phyloP scores from a whole-genome alignment of 2,329 filamentous ascomycete species.

The Pseudonectria buxi region DNA sequence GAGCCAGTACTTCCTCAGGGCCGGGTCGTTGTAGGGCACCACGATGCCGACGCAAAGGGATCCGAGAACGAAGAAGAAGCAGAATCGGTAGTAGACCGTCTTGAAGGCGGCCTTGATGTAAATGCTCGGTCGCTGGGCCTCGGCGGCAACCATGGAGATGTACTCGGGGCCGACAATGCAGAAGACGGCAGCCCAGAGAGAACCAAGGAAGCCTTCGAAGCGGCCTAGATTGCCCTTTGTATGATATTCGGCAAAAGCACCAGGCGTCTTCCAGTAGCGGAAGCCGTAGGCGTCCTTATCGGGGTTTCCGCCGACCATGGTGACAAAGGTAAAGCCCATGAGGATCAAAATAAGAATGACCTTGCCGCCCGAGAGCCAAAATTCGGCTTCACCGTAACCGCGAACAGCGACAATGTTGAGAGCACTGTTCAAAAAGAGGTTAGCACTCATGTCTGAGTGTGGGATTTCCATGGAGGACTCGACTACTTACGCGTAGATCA shows the following conservation, averaged over 20 bases:
- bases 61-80: conserved; percentile 64
- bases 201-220: conserved; percentile 64
- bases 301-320: conserved; percentile 73
- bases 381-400: conserved; percentile 66
- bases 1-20: conserved; percentile 45
- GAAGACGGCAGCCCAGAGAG: conserved; percentile 58
- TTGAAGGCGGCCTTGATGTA: conserved; percentile 65
- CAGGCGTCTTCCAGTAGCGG: conserved; percentile 51
- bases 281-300: conserved; percentile 63
- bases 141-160: conserved; percentile 62
- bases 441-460: no score
- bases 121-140: conserved; percentile 56
- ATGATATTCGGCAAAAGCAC: conserved; percentile 45
- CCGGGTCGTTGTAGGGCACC: conserved; percentile 56
- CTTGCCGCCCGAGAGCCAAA: conserved; percentile 58
- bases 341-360: conserved; percentile 60
- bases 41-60: conserved; percentile 60
- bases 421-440: conserved; percentile 26
- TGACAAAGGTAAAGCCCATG: conserved; percentile 70
- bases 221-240: conserved; percentile 55
- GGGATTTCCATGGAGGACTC: not conserved
- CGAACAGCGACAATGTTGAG: conserved; percentile 61
- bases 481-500: conserved; percentile 48
- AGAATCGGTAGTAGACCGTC: conserved; percentile 65
- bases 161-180: conserved; percentile 63